A percentile compares a stretch with the other conserved stretches of the same genome.
phyloP scores from a whole-genome alignment of 2,329 filamentous ascomycete genomes.

The Ascochyta pisi region DNA sequence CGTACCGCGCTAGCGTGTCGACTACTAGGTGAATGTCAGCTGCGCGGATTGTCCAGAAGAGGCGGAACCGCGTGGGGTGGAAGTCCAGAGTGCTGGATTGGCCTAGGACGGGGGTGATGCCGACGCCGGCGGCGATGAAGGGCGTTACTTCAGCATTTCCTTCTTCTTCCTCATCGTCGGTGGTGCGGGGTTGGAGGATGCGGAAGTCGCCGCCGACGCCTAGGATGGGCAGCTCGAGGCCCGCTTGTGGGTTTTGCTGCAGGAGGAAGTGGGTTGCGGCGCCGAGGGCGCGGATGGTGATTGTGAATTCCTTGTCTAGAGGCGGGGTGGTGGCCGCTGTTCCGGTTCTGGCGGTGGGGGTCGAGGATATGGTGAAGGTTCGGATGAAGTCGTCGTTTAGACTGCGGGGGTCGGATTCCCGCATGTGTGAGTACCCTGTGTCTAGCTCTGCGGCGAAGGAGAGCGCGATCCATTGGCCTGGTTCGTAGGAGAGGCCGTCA shows the following conservation, averaged over 20 bases:
- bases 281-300: slow-evolving; percentile 75
- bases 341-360: slow-evolving; percentile 44
- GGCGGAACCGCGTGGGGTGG: slow-evolving; percentile 49
- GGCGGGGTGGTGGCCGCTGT: no score
- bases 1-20: slow-evolving; percentile 63
- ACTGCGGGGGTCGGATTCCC: slow-evolving; percentile 77
- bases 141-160: slow-evolving; percentile 45
- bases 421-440: slow-evolving; percentile 81
- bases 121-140: slow-evolving; percentile 81
- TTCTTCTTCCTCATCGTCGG: slow-evolving; percentile 5
- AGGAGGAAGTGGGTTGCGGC: slow-evolving; percentile 63
- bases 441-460: slow-evolving; percentile 74
- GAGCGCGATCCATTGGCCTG: slow-evolving; percentile 80
- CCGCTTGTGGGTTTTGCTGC: not conserved
- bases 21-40: slow-evolving; percentile 69
- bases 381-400: slow-evolving; percentile 85
- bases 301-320: slow-evolving; percentile 63
- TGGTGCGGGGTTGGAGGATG: slow-evolving; percentile 43
- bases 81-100: not conserved
- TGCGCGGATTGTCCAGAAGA: slow-evolving; percentile 73
- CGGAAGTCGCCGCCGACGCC: slow-evolving; percentile 75
- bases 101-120: slow-evolving; percentile 80
- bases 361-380: slow-evolving; percentile 80
- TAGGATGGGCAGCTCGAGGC: slow-evolving; percentile 42
- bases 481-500: slow-evolving; percentile 59